phyloP scores from a whole-genome alignment of 1,284 basidiomycete species.

The Rhizoctonia solani region DNA sequence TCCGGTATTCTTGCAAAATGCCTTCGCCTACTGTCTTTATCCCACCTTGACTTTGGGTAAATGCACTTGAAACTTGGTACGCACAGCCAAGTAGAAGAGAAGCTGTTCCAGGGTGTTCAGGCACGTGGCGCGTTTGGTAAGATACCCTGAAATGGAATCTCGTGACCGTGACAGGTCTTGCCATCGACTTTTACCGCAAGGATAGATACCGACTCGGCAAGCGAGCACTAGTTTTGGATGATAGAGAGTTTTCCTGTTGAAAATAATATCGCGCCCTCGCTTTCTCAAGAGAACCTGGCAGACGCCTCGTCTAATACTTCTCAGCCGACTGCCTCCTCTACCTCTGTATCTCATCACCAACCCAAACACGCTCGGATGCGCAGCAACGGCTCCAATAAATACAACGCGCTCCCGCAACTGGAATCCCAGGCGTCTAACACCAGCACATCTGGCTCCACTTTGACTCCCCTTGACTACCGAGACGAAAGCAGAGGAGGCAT shows the following conservation, averaged over 20 bases:
- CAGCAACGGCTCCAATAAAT: slow-evolving; percentile 28
- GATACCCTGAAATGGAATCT: too few relatives aligned
- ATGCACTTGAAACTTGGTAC: too few relatives aligned
- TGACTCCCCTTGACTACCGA: slow-evolving; percentile 26
- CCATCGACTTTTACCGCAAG: neutral
- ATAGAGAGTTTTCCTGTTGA: neutral
- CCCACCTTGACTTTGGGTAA: too few relatives aligned
- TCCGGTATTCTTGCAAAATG: too few relatives aligned
- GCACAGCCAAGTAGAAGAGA: too few relatives aligned
- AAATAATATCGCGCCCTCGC: neutral
- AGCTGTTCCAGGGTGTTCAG: too few relatives aligned
- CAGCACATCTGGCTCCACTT: neutral
- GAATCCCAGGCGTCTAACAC: slow-evolving; percentile 19
- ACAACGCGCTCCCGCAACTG: slow-evolving; percentile 25
- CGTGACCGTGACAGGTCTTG: neutral
- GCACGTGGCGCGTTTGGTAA: too few relatives aligned
- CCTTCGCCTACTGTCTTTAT: too few relatives aligned
- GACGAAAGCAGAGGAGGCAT: slow-evolving; percentile 11
- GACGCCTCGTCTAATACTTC: slow-evolving; percentile 30
- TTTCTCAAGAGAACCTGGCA: too few relatives aligned
- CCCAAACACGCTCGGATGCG: slow-evolving; percentile 20
- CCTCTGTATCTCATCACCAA: slow-evolving; percentile 18
- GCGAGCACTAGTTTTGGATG: neutral
- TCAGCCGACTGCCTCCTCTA: slow-evolving; percentile 15
- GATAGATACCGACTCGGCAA: neutral